These are phyloP conservation scores for Harrya chromipes DNA, from an alignment of 768 basidiomycete genomes.

Conservation along the genomic window DNA sequence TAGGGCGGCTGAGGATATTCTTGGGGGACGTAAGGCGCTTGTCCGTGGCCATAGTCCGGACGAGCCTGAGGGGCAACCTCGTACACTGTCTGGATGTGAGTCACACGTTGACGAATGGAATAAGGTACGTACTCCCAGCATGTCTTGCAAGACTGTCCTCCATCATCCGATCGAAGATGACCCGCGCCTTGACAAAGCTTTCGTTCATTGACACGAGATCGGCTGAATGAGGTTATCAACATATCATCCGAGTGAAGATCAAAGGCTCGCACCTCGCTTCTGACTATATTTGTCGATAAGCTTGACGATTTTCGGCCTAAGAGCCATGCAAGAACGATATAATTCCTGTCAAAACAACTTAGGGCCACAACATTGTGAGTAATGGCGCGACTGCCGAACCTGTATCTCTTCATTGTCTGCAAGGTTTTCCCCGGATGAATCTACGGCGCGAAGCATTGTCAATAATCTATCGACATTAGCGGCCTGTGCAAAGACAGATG, in stretches of 20 bases:
- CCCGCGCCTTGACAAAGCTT: slow-evolving; percentile 83
- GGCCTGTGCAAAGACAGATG: slow-evolving; percentile 82
- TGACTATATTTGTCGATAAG: slow-evolving; percentile 97
- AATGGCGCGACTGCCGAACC: slow-evolving; percentile 39
- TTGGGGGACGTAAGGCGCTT: slow-evolving; percentile 26
- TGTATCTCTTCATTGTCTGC: slow-evolving; percentile 91
- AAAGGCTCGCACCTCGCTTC: slow-evolving; percentile 57
- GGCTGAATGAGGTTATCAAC: slow-evolving; percentile 43
- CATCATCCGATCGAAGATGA: slow-evolving; percentile 93
- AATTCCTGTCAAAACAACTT: slow-evolving; percentile 56
- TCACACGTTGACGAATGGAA: background rate
- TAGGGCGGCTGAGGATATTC: slow-evolving; percentile 42
- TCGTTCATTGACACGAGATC: slow-evolving; percentile 95
- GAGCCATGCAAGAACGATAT: slow-evolving; percentile 84
- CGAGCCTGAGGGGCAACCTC: slow-evolving; percentile 40
- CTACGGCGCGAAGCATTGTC: slow-evolving; percentile 67
- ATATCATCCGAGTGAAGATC: background rate
- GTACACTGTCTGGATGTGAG: slow-evolving; percentile 43
- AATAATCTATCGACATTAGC: slow-evolving; percentile 80
- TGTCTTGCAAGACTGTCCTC: slow-evolving; percentile 82
- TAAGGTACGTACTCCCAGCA: slow-evolving; percentile 47
- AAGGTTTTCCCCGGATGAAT: slow-evolving; percentile 74
- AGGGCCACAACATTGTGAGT: slow-evolving; percentile 4
- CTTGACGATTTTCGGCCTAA: slow-evolving; percentile 94
- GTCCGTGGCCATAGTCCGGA: slow-evolving; percentile 27